These are phyloP conservation scores for Lichtheimia ornata DNA, from an alignment of 371 early-diverging fungal genomes.

Conservation along the genomic window DNA sequence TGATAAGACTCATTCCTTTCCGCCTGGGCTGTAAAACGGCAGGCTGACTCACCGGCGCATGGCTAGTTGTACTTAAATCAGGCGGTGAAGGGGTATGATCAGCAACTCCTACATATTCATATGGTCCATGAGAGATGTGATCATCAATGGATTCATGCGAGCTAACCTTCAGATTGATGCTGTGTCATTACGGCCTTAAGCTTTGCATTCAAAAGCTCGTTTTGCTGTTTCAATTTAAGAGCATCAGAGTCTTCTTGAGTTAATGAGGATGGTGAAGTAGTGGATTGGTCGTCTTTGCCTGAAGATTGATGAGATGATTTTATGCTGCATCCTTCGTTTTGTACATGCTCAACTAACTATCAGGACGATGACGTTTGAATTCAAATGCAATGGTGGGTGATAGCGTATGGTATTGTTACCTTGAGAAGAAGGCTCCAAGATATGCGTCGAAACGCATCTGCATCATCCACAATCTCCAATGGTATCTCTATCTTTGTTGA, in stretches of 20 bases:
- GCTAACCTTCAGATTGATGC: neutral
- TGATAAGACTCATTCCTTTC: conserved; percentile 14
- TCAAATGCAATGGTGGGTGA: neutral
- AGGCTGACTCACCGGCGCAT: neutral
- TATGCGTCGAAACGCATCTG: neutral
- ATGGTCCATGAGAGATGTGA: neutral
- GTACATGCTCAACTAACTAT: conserved; percentile 3
- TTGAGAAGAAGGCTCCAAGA: conserved; percentile 8
- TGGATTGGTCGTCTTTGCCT: neutral
- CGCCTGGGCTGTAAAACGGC: neutral
- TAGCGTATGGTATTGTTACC: neutral
- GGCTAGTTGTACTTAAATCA: neutral
- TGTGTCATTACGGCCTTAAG: neutral
- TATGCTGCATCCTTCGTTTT: conserved; percentile 12
- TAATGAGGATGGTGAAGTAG: neutral
- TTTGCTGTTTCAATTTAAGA: neutral
- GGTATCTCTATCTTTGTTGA: neutral
- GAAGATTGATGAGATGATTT: neutral
- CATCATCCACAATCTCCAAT: neutral
- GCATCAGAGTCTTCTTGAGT: neutral
- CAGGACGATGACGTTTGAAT: neutral
- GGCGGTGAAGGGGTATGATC: neutral
- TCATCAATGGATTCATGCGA: too few species aligned
- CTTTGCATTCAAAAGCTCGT: neutral
- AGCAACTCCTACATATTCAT: neutral